These are phyloP conservation scores for Cajanus cajan DNA, from an alignment of 306 rosid species.

Conservation along the genomic window DNA sequence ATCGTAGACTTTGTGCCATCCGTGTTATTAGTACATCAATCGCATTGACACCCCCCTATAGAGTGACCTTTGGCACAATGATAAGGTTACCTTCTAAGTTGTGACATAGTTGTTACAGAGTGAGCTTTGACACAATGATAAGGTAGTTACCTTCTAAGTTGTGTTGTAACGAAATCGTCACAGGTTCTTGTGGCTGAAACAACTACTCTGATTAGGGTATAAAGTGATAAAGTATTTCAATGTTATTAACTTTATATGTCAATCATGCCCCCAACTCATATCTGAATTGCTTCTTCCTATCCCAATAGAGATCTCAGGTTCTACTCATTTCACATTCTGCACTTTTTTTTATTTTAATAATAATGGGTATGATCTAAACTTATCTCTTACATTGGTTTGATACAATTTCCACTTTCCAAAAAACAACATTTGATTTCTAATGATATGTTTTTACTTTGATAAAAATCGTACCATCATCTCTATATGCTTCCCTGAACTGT, in stretches of 20 bases:
- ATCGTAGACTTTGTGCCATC: background rate
- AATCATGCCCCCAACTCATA: background rate
- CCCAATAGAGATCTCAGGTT: background rate
- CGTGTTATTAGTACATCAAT: background rate
- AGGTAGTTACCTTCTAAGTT: background rate
- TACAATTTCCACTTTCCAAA: background rate
- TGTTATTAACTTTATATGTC: background rate
- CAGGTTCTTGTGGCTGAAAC: background rate
- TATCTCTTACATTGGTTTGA: background rate
- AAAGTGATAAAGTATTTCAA: background rate
- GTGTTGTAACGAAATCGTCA: background rate
- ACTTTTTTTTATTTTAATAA: too few relatives aligned
- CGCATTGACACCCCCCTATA: background rate
- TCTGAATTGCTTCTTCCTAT: background rate
- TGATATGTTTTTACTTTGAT: background rate
- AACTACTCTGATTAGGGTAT: background rate
- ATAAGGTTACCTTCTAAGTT: too few relatives aligned
- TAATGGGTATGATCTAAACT: background rate
- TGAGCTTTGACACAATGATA: background rate
- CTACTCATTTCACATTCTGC: background rate
- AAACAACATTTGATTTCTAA: background rate
- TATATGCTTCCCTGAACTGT: background rate
- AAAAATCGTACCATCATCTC: background rate
- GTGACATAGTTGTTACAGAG: background rate
- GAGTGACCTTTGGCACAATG: background rate